Evolutionary conservation across 1,284 basidiomycete genomes (phyloP).

Genomic region (Ceratobasidium sp.): DNA sequence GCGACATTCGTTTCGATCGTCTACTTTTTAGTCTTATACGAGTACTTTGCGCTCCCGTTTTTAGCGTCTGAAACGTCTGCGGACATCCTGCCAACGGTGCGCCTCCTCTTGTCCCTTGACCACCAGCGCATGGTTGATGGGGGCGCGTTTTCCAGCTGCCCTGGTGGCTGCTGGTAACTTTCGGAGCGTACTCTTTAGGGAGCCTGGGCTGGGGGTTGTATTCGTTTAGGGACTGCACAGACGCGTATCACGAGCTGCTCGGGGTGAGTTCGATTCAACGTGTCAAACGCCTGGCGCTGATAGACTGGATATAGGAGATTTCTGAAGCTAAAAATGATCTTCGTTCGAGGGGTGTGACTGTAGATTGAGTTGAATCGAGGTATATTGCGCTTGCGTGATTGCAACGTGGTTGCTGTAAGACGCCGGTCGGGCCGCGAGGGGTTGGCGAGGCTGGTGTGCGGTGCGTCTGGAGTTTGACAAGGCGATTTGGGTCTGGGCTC

Average conservation of each 20-base stretch:
- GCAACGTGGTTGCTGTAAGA: background rate
- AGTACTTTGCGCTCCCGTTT: slow-evolving; percentile 67
- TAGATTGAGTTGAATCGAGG: slow-evolving; percentile 61
- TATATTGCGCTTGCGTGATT: background rate
- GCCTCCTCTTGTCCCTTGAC: background rate
- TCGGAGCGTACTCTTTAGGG: slow-evolving; percentile 78
- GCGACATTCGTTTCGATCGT: slow-evolving; percentile 59
- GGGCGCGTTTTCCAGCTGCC: too few relatives aligned
- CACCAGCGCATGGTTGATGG: slow-evolving; percentile 61
- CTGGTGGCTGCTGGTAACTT: slow-evolving; percentile 81
- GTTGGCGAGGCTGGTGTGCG: too few relatives aligned
- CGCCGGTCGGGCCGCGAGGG: too few relatives aligned
- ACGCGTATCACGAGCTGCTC: slow-evolving; percentile 77
- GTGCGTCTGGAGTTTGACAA: too few relatives aligned
- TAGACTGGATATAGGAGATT: slow-evolving; percentile 68
- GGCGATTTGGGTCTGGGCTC: too few relatives aligned
- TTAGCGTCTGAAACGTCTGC: slow-evolving; percentile 60
- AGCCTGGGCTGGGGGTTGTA: slow-evolving; percentile 77
- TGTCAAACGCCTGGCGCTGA: background rate
- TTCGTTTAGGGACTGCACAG: slow-evolving; percentile 77
- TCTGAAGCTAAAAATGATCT: slow-evolving; percentile 76
- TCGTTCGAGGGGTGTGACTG: slow-evolving; percentile 69
- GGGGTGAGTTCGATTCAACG: slow-evolving; percentile 58
- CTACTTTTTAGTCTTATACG: slow-evolving; percentile 67
- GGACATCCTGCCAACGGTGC: slow-evolving; percentile 58